Evolutionary conservation across 2,329 filamentous ascomycete species (phyloP), one percentile per base, ranked within the genome.

Genomic region (Nigrospora sphaerica): DNA sequence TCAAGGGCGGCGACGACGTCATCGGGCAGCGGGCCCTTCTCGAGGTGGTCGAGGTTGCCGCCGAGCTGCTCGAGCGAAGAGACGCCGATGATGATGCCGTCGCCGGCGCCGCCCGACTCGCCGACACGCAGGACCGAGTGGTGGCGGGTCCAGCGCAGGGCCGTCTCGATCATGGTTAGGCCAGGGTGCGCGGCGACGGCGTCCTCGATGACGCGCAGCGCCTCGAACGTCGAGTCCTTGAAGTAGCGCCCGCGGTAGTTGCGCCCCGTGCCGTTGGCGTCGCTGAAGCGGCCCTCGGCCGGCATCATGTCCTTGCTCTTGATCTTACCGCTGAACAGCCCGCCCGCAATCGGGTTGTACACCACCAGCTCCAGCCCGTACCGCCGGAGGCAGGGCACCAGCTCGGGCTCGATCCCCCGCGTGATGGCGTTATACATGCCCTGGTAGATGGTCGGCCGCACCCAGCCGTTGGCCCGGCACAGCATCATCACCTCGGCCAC

Each of bases 391-490:
- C 82, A 81, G 3, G 81, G 80, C 45, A 93, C 75, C 37, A 93
- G 71, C 63, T 93, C 88, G 1, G 77, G 63, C 62, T 93, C 88
- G 52, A 92, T 83, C 46, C 78, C 79, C 44, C 88, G 80, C 18
- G 83, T 88, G 54, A 91, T 86, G 47, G 78, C 80, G 64, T 92
- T 92, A 67, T 92, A 92, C 86, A 95, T 92, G 57, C 77, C 90
- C 66, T 93, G 88, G 66, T 88, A 95, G 46, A 95, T 81, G 1
- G 85, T 89, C 1, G 89, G 89, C 35, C 84, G 78, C 14, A 95
- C 86, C 87, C 87, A 95, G 50, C 80, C 79, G 58, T 87, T 83
- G 67, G 86, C 81, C 56, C 85, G 85, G 73, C 86, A 92, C 35
- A 82, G 84, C 64, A 88, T 78, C 47, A 85, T 85, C 11, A 95